phyloP scores from a whole-genome alignment of 1,284 basidiomycete genomes.

The Neonothopanus nambi region DNA sequence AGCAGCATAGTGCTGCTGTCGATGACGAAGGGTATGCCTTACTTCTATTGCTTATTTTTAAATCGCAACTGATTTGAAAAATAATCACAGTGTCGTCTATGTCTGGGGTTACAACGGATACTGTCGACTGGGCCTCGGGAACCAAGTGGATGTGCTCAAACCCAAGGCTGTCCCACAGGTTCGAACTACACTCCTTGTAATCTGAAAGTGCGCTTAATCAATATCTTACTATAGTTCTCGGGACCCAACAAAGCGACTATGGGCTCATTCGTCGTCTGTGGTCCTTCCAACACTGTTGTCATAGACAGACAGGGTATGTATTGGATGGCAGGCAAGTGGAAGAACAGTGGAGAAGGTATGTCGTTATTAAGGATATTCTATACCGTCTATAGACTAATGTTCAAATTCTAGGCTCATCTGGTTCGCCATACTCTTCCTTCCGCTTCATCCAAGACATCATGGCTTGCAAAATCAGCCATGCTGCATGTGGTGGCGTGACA shows the following conservation, averaged over 20 bases:
- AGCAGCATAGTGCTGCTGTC: slow-evolving; percentile 83
- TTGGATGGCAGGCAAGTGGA: slow-evolving; percentile 81
- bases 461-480: slow-evolving; percentile 72
- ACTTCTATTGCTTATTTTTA: not conserved
- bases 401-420: slow-evolving; percentile 43
- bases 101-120: slow-evolving; percentile 89
- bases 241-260: slow-evolving; percentile 48
- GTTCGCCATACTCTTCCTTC: slow-evolving; percentile 39
- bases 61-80: not conserved
- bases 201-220: not conserved
- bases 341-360: slow-evolving; percentile 13
- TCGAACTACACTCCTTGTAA: not conserved
- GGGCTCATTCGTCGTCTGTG: slow-evolving; percentile 71
- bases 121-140: slow-evolving; percentile 79
- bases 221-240: not conserved
- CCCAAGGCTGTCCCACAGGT: slow-evolving; percentile 80
- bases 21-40: slow-evolving; percentile 67
- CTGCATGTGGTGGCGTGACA: slow-evolving; percentile 85
- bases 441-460: slow-evolving; percentile 80
- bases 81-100: slow-evolving; percentile 60
- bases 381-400: not conserved
- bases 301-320: slow-evolving; percentile 84
- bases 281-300: slow-evolving; percentile 82
- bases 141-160: slow-evolving; percentile 78
- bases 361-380: slow-evolving; percentile 10